Evolutionary conservation across 1,139 yeast species (phyloP).

Genomic region (Zygotorulaspora mrakii): DNA sequence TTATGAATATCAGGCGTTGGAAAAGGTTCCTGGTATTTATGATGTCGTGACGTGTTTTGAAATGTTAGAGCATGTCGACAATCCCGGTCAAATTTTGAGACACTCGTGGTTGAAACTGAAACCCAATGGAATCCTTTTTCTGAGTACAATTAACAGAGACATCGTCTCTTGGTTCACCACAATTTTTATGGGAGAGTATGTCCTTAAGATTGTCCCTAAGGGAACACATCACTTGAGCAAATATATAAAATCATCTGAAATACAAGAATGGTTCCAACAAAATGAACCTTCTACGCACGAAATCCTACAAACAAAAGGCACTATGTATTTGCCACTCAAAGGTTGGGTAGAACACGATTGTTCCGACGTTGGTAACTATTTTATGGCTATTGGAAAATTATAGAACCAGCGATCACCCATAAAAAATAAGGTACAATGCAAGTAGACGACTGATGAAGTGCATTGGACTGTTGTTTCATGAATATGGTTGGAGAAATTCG

Average conservation of each 20-base stretch:
- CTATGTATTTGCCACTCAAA: slow-evolving; percentile 72
- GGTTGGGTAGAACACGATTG: slow-evolving; percentile 77
- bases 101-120: slow-evolving; percentile 65
- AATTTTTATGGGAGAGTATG: slow-evolving; percentile 81
- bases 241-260: slow-evolving; percentile 74
- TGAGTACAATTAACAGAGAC: slow-evolving; percentile 91
- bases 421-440: no score
- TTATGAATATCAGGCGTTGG: slow-evolving; percentile 62
- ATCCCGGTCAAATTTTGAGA: slow-evolving; percentile 67
- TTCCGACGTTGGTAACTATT: slow-evolving; percentile 72
- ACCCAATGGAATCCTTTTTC: slow-evolving; percentile 69
- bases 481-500: no score
- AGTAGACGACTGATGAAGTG: no score
- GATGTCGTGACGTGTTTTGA: slow-evolving; percentile 91
- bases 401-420: no score
- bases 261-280: slow-evolving; percentile 58
- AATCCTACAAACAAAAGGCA: slow-evolving; percentile 69
- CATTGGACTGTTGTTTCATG: no score
- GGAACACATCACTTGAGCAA: slow-evolving; percentile 90
- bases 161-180: slow-evolving; percentile 90
- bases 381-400: slow-evolving; percentile 68
- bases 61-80: slow-evolving; percentile 87
- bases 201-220: slow-evolving; percentile 75
- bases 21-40: slow-evolving; percentile 50
- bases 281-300: slow-evolving; percentile 45